Base-by-base conservation (phyloP, 2,329 filamentous ascomycete genomes). In the Pseudophaeomoniella oleicola region DNA sequence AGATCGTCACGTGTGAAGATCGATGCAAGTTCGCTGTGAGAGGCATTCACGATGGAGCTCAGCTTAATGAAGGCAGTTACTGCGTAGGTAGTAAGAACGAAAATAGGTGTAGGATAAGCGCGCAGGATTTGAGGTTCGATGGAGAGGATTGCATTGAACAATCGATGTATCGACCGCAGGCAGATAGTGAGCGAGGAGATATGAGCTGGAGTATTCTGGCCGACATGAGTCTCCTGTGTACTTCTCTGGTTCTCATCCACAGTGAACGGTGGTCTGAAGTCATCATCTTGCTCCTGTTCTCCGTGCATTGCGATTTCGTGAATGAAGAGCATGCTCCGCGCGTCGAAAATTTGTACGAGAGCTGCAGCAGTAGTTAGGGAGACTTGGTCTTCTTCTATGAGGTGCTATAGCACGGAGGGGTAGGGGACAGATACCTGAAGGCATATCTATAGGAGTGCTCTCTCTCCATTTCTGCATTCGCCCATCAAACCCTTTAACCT, bases 51-150 rank as follows among this genome's bases (percentile, higher is more conserved):
- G 5, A 76, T 72, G 35, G 81, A 77, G 56, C 78, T 79, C 42
- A 86, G 70, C 55, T 84, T 85, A 52, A 83, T 78, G 22, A 85
- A 62, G 19, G 81, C 72, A 14, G 85, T 76, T 2, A 77, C 67
- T 4, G 75, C 75, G 50, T 82, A 84, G 10, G 78, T 72, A 14
- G 83, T 72, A 16, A 80, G 72, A n/a, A 82, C 78, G 47, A 81
- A 76, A 52, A 73, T 74, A 49, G 80, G 77, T 2, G 81, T 77
- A 13, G 81, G 80, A 6, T 84, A 53, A 37, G 69, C 77, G 36
- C 76, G 72, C 29, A 83, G 63, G 30, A 62, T 64, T 3, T 62
- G 53, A 11, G 72, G 54, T 34, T 78, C 71, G 55, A 85, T 71
- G 30, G 59, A 59, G 3, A 78, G 54, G 38, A 86, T 81, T 0